Evolutionary conservation across 345 rosid species (phyloP).

Genomic region (Citrus inodora): DNA sequence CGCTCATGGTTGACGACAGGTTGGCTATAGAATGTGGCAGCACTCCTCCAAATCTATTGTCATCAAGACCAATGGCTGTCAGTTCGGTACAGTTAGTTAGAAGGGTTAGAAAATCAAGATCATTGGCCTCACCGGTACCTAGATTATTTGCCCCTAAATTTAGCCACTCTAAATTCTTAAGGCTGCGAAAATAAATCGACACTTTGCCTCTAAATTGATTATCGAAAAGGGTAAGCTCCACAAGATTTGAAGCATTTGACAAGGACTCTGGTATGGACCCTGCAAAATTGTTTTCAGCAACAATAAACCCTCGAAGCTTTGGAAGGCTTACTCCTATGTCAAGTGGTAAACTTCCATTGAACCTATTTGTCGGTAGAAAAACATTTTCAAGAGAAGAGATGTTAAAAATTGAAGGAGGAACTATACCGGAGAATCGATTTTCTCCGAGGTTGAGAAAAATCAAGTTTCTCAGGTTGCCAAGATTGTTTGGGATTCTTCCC

Average conservation of each 20-base stretch:
- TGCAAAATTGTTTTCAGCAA: not conserved
- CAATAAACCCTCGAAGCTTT: not conserved
- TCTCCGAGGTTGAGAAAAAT: rapidly evolving
- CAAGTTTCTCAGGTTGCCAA: conserved; percentile 8
- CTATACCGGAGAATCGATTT: not conserved
- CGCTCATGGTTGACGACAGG: not conserved
- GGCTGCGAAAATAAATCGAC: conserved; percentile 1
- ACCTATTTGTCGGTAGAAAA: not conserved
- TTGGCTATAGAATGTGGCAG: conserved; percentile 3
- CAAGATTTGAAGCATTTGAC: conserved; percentile 21
- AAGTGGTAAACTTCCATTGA: conserved; percentile 11
- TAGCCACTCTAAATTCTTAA: not conserved
- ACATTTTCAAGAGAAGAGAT: not conserved
- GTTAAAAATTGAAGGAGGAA: conserved; percentile 24
- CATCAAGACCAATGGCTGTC: too few species aligned
- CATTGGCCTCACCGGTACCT: not conserved
- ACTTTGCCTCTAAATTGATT: conserved; percentile 1
- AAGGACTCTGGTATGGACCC: conserved; percentile 23
- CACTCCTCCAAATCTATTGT: too few species aligned
- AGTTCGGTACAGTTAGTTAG: too few species aligned
- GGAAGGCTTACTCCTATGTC: conserved; percentile 19
- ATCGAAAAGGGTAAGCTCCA: rapidly evolving
- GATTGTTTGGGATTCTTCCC: not conserved
- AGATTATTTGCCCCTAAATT: not conserved
- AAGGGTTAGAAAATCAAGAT: not conserved